phyloP scores from a whole-genome alignment of 805 yeast species.

The Saccharomycopsis vini region DNA sequence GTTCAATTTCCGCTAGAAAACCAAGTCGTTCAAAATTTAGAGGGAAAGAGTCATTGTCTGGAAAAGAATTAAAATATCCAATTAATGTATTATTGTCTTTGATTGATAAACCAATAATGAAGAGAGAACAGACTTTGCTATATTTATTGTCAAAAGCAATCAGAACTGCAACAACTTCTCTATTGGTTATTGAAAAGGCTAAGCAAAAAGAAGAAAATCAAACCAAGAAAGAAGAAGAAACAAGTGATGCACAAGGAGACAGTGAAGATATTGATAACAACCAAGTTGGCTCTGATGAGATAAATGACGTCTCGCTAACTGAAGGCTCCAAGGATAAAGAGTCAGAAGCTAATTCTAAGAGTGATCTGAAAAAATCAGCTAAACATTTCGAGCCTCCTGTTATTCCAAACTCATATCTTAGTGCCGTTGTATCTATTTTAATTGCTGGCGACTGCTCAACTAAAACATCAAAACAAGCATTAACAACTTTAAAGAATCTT shows the following conservation, averaged over 20 bases:
- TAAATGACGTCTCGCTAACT: background rate
- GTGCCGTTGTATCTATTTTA: conserved; percentile 55
- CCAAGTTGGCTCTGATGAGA: background rate
- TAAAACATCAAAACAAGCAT: conserved; percentile 73
- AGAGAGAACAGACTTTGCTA: conserved; percentile 66
- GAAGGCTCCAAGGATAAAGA: background rate
- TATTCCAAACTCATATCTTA: conserved; percentile 54
- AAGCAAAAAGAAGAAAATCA: conserved; percentile 20
- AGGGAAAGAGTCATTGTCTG: conserved; percentile 26
- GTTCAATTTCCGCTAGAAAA: conserved; percentile 30
- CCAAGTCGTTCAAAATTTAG: conserved; percentile 26
- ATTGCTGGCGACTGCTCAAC: conserved; percentile 79
- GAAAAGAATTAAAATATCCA: conserved; percentile 52
- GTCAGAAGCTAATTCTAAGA: background rate
- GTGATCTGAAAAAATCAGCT: conserved; percentile 2
- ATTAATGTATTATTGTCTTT: conserved; percentile 58
- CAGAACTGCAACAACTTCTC: conserved; percentile 69
- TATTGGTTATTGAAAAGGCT: conserved; percentile 43
- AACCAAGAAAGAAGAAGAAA: conserved; percentile 6
- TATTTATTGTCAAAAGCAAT: conserved; percentile 67
- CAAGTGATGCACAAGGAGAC: conserved; percentile 6
- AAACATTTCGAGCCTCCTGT: conserved; percentile 40
- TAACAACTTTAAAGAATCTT: conserved; percentile 72
- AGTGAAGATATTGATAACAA: background rate
- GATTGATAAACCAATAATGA: conserved; percentile 53